phyloP scores from a whole-genome alignment of 805 yeast species.

The Maudiozyma pseudohumilis region DNA sequence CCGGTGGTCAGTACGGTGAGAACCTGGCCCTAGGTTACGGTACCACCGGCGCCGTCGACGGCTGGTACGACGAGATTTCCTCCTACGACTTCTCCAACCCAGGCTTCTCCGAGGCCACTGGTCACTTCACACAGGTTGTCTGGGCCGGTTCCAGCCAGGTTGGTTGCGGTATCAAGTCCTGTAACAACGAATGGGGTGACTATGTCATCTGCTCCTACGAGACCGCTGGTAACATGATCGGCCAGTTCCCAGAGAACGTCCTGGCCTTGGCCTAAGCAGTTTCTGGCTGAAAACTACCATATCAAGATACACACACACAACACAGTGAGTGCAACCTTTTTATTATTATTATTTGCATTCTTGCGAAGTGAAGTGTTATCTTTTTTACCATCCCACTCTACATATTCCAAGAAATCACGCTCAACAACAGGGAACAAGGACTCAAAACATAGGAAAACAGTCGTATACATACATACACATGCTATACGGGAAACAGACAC shows the following conservation, averaged over 20 bases:
- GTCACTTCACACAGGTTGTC: conserved; percentile 70
- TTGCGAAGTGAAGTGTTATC: no score
- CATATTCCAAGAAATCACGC: no score
- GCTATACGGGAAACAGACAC: no score
- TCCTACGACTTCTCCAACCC: conserved; percentile 43
- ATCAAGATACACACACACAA: no score
- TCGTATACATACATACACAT: no score
- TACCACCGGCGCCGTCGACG: conserved; percentile 40
- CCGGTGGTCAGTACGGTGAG: conserved; percentile 53
- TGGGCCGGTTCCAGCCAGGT: conserved; percentile 54
- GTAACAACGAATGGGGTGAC: conserved; percentile 43
- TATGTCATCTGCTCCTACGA: conserved; percentile 69
- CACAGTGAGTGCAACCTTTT: no score
- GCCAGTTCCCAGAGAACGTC: conserved; percentile 37
- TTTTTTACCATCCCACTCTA: no score
- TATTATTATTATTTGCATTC: no score
- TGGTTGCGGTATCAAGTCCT: conserved; percentile 63
- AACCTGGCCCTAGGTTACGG: conserved; percentile 60
- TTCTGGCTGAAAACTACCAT: no score
- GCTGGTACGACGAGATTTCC: conserved; percentile 64
- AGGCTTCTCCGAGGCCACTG: conserved; percentile 37
- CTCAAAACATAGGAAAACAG: no score
- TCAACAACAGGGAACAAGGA: no score
- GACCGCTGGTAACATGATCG: conserved; percentile 62
- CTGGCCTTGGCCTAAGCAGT: conserved; percentile 1